phyloP scores from a whole-genome alignment of 75 land plant genomes.

The Pinus tabuliformis region DNA sequence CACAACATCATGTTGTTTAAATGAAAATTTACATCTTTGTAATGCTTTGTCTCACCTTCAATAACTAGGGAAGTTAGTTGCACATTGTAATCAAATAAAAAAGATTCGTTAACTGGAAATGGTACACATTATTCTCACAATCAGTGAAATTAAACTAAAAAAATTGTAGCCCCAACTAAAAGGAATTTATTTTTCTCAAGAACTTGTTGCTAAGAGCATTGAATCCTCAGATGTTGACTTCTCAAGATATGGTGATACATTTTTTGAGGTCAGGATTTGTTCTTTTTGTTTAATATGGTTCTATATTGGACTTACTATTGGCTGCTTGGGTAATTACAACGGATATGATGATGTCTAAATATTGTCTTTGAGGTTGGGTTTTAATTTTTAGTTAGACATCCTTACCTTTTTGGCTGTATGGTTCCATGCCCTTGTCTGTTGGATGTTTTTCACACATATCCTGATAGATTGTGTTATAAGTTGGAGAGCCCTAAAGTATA shows the following conservation, averaged over 20 bases:
- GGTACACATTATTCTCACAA: not conserved
- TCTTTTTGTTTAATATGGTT: not conserved
- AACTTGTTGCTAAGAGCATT: constrained; percentile 79
- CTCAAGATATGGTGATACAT: constrained; percentile 97
- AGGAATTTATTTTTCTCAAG: constrained; percentile 30
- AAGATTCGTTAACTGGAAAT: not conserved
- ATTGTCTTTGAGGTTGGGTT: not conserved
- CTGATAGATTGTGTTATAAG: too few relatives aligned
- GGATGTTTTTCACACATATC: too few relatives aligned
- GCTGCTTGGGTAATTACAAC: not conserved
- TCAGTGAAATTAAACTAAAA: not conserved
- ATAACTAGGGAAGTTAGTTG: not conserved
- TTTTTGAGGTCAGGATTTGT: constrained; percentile 71
- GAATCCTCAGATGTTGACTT: constrained; percentile 93
- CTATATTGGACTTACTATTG: not conserved
- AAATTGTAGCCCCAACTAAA: not conserved
- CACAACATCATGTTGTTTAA: constrained; percentile 10
- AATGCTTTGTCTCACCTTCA: not conserved
- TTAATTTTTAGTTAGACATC: too few relatives aligned
- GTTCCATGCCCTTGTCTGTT: too few relatives aligned
- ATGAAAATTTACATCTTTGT: not conserved
- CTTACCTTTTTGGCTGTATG: too few relatives aligned
- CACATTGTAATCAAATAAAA: not conserved
- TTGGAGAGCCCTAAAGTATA: too few relatives aligned
- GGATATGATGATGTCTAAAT: not conserved